Evolutionary conservation across 2,329 filamentous ascomycete species (phyloP).

Genomic region (Aspergillus unguis): DNA sequence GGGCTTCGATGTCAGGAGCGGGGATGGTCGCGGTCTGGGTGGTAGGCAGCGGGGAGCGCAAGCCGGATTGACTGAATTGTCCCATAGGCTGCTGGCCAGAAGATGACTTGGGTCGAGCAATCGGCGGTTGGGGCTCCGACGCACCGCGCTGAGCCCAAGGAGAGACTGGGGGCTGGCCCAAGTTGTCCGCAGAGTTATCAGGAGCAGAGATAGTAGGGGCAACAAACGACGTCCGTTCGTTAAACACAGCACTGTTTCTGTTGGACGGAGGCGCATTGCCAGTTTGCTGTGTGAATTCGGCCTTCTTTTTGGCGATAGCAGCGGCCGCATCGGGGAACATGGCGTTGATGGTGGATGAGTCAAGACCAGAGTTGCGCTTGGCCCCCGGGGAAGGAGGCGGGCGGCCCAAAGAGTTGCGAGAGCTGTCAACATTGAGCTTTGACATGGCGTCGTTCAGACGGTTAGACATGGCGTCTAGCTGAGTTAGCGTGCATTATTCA

Average conservation of each 20-base stretch:
- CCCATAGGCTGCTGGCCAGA: conserved; percentile 80
- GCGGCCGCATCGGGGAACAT: conserved; percentile 99
- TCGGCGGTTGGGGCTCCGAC: conserved; percentile 50
- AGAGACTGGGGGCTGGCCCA: conserved; percentile 66
- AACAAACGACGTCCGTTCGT: conserved; percentile 70
- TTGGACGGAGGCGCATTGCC: conserved; percentile 87
- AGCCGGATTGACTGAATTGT: conserved; percentile 79
- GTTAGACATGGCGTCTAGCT: conserved; percentile 89
- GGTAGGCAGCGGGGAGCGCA: conserved; percentile 79
- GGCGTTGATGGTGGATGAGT: conserved; percentile 88
- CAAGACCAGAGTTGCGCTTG: conserved; percentile 93
- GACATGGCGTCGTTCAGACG: conserved; percentile 95
- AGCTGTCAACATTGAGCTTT: conserved; percentile 83
- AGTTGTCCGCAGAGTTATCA: conserved; percentile 58
- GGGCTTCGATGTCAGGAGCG: conserved; percentile 71
- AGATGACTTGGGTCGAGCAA: conserved; percentile 70
- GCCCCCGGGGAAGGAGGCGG: conserved; percentile 72
- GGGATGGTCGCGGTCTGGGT: conserved; percentile 82
- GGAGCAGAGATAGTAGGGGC: conserved; percentile 72
- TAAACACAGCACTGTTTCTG: conserved; percentile 80
- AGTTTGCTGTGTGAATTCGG: conserved; percentile 93
- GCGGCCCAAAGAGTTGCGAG: conserved; percentile 80
- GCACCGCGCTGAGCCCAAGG: conserved; percentile 66
- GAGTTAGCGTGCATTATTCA: conserved; percentile 14
- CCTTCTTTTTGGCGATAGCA: conserved; percentile 97